Evolutionary conservation across 306 rosid genomes (phyloP).

Genomic region (Ziziphus jujuba): DNA sequence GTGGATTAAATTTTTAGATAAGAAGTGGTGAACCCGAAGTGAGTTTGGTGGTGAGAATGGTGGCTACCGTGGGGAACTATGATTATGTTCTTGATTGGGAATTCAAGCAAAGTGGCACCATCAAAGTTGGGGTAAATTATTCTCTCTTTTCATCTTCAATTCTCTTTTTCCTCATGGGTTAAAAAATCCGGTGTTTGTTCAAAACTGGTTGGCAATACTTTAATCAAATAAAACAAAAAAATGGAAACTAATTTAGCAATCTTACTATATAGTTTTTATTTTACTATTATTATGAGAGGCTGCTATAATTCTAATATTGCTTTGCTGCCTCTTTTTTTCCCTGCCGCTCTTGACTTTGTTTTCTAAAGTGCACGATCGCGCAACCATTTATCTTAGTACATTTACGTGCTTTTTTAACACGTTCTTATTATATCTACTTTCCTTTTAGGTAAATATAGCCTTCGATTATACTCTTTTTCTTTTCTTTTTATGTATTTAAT

Average conservation of each 20-base stretch:
- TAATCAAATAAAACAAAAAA: no score
- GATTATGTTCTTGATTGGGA: conserved; percentile 97
- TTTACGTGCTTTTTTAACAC: no score
- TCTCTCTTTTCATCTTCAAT: not conserved
- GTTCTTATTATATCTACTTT: not conserved
- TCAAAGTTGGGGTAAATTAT: conserved; percentile 71
- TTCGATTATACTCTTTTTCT: not conserved
- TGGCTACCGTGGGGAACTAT: conserved; percentile 86
- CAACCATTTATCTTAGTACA: no score
- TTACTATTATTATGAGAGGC: no score
- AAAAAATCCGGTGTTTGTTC: not conserved
- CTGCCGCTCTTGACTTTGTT: no score
- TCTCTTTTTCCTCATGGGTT: not conserved
- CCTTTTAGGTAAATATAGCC: not conserved
- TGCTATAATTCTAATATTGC: no score
- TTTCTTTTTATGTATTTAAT: no score
- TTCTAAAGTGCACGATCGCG: no score
- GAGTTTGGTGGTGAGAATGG: conserved; percentile 80
- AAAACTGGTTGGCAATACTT: no score
- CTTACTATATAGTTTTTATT: no score
- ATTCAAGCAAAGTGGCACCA: conserved; percentile 63
- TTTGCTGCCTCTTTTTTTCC: no score
- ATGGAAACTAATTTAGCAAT: no score
- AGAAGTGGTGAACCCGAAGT: conserved; percentile 64
- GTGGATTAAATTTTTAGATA: conserved; percentile 52